These are phyloP conservation scores for Anethum foeniculum DNA, from an alignment of 140 eudicot species.

Conservation along the genomic window DNA sequence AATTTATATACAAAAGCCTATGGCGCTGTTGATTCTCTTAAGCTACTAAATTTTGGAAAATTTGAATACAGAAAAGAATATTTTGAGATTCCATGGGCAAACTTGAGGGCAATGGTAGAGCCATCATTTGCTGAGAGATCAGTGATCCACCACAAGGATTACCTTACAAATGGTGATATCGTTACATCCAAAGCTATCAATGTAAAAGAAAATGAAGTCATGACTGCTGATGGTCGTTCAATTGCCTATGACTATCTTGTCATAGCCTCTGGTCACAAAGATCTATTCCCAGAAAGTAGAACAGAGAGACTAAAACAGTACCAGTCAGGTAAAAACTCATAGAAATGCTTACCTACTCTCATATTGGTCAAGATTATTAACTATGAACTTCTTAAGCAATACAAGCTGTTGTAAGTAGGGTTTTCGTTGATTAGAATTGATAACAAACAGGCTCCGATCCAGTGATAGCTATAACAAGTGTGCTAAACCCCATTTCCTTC, in stretches of 20 bases:
- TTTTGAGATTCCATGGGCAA: constrained; percentile 89
- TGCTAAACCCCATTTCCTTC: neutral
- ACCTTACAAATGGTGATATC: constrained; percentile 49
- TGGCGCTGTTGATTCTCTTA: neutral
- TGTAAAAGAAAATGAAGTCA: constrained; percentile 45
- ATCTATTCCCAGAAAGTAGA: constrained; percentile 43
- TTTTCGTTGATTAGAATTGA: neutral
- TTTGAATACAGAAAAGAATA: constrained; percentile 63
- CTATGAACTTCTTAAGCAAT: neutral
- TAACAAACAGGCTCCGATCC: neutral
- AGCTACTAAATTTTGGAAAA: too few relatives aligned
- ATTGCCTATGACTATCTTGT: constrained; percentile 74
- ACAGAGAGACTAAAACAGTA: constrained; percentile 57
- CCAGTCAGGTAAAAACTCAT: constrained; percentile 43
- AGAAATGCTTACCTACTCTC: neutral
- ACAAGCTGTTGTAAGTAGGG: neutral
- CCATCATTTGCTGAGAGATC: constrained; percentile 78
- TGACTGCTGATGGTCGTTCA: constrained; percentile 49
- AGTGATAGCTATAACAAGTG: neutral
- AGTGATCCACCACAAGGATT: constrained; percentile 56
- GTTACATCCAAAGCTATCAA: constrained; percentile 44
- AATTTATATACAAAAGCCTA: neutral
- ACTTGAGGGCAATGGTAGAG: constrained; percentile 79
- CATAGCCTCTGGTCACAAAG: constrained; percentile 74
- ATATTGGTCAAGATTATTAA: neutral